Conservation (phyloP, 257 asterid genomes). For the Rubia yunnanensis region DNA sequence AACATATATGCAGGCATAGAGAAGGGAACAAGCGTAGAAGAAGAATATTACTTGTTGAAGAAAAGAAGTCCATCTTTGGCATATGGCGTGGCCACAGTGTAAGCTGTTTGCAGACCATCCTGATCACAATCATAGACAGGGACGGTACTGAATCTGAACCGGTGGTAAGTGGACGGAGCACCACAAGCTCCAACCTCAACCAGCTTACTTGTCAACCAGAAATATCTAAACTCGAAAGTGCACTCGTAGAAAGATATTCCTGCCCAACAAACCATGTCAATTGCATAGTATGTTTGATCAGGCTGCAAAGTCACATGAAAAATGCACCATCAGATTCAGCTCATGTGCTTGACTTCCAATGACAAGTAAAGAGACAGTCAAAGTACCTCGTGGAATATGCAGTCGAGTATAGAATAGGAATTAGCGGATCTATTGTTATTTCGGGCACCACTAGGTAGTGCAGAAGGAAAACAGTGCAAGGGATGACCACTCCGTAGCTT, state of each 20-base stretch:
- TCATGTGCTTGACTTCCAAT: background rate
- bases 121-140: constrained; percentile 51
- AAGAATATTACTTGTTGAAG: constrained; percentile 60
- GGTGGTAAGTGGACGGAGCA: constrained; percentile 67
- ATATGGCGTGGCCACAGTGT: constrained; percentile 49
- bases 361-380: background rate
- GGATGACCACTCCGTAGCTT: constrained; percentile 73
- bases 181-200: constrained; percentile 64
- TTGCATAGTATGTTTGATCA: constrained; percentile 78
- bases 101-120: constrained; percentile 70
- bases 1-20: too few relatives aligned
- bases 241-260: constrained; percentile 84
- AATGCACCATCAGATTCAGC: constrained; percentile 3
- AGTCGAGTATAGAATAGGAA: constrained; percentile 83
- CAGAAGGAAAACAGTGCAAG: constrained; percentile 90
- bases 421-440: constrained; percentile 55
- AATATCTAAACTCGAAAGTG: constrained; percentile 83
- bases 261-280: constrained; percentile 91
- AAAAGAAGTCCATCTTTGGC: constrained; percentile 85
- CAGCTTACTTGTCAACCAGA: constrained; percentile 86
- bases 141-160: constrained; percentile 48
- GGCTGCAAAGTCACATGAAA: constrained; percentile 36
- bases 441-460: constrained; percentile 75
- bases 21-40: background rate
- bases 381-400: constrained; percentile 90